Evolutionary conservation across 352 stramenopile genomes (phyloP), one percentile per base, ranked within the genome.

Genomic region (Globisporangium iwayamae): DNA sequence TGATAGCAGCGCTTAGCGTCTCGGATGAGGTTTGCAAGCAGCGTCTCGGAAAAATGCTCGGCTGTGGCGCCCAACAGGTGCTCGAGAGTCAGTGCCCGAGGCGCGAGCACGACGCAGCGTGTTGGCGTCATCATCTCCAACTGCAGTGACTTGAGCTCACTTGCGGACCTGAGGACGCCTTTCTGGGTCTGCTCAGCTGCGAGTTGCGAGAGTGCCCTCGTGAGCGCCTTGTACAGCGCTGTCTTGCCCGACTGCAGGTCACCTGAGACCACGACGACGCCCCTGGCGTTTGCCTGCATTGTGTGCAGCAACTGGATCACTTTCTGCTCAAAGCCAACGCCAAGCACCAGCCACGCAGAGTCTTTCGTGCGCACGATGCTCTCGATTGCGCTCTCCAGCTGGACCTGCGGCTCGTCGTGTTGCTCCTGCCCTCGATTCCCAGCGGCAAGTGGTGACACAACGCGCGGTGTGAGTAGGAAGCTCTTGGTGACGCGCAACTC

Each of bases 241-340:
- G 81, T 89, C 56, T 93, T 93, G 1, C 84, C 84, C 4, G 63
- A 68, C 22, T 81, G 73, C 5, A 74, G 18, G 4, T 71, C 67
- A 0, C 82, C 84, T 4, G 75, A 70, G 13, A 93, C 32, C 6
- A 87, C 63, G 2, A 81, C 75, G 3, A 50, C 53, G 11, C 69
- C 16, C 25, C 16, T 20, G 4, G 16, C 66, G 16, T 74, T 46
- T 1, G 50, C 52, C 34, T 57, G 55, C 48, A 90, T 65, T 2
- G 56, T 54, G 25, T 86, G 66, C 9, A 86, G 62, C 11, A 93
- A 60, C 34, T 89, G 78, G 2, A 84, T 22, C 2, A 63, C 47
- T 66, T 90, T 91, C 2, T 69, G 32, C 2, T 59, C 62, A 57
- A 87, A 83, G 2, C 59, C 30, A 3, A 67, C 36, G 2, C 72